Evolutionary conservation across 768 basidiomycete species (phyloP), one percentile per base, ranked within the genome.

Genomic region (Mycena metata): DNA sequence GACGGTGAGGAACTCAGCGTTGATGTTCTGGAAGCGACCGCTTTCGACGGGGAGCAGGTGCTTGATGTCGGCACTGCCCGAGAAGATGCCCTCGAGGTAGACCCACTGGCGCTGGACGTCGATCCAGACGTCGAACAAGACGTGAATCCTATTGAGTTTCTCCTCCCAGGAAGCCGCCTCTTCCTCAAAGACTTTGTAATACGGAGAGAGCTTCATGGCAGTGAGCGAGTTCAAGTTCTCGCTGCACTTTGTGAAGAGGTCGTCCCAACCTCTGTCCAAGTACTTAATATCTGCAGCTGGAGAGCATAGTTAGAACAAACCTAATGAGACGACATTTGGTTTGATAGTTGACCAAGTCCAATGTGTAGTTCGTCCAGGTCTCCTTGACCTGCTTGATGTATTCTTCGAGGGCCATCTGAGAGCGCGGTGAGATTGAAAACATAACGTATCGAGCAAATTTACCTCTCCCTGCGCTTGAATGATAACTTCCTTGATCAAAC

Each of bases 61-160:
- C 78, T 99, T 99, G 87, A 99, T 99, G 76, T 99, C 98, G 26
- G 96, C 98, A 73, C 96, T 98, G 39, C 97, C 96, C n/a, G 97
- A 95, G 81, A 99, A 99, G 73, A 99, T 99, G 47, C 98, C 98
- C 79, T 99, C 98, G 59, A 99, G 87, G 77, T 99, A 99, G 1
- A 99, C 98, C 98, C 98, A 99, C 83, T 99, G 98, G 9, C 98
- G 90, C 74, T 99, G 98, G 17, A 99, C 98, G 73, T 99, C 98
- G 72, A 99, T 98, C 98, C 98, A 99, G 42, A 99, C 93, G 79
- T 99, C 97, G 75, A 99, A 99, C 12, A 99, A 86, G 36, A 98
- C 96, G 74, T 99, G 97, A 42, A 99, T 92, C 43, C 96, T 89
- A 79, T 98, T 99, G 19, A 98, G 86, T 80, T 96, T 97, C 79